Evolutionary conservation across 352 stramenopile species (phyloP), one percentile per base, ranked within the genome.

Genomic region (Elongisporangium anandrum): DNA sequence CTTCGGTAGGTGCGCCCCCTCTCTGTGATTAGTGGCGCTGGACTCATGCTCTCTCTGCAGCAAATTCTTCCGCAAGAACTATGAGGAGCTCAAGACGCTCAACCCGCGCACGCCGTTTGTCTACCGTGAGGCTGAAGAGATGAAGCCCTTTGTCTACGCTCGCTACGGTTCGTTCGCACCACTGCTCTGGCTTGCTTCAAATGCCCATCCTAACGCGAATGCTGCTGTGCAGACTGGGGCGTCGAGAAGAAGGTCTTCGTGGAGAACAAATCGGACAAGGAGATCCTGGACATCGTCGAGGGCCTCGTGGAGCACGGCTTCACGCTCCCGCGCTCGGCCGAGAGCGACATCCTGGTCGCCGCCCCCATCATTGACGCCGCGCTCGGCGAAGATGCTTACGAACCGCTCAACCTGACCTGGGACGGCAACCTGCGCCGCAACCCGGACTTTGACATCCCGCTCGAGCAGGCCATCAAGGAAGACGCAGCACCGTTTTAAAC

Each of bases 61-160:
- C 54, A 82, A 73, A 56, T 95, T 93, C 58, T 95, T 95, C 74
- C 81, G 72, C 63, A 89, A 88, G 68, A 92, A 95, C 69, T 95
- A 95, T 73, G 69, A 58, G 13, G 86, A 95, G 65, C 80, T 95
- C 48, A 95, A 95, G 79, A 92, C 93, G 83, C 72, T 95, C 34
- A 95, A 95, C 72, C 86, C 85, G 19, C 61, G 63, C 55, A 95
- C 84, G 58, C 86, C 86, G 22, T 85, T 95, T 57, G 74, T 95
- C 53, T 95, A 95, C 75, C 79, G 86, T 51, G 86, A 95, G 56
- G 84, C 81, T n/a, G 84, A 93, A 48, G 86, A 91, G 57, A 88
- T 93, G 73, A 73, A 93, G 57, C 86, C 86, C n/a, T 95, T 95
- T 60, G 80, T 95, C 54, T 93, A 95, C 75, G 86, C 80, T 7